Evolutionary conservation across 139 green algal genomes (phyloP), one percentile per base, ranked within the genome.

Genomic region (Bryopsis sp.): DNA sequence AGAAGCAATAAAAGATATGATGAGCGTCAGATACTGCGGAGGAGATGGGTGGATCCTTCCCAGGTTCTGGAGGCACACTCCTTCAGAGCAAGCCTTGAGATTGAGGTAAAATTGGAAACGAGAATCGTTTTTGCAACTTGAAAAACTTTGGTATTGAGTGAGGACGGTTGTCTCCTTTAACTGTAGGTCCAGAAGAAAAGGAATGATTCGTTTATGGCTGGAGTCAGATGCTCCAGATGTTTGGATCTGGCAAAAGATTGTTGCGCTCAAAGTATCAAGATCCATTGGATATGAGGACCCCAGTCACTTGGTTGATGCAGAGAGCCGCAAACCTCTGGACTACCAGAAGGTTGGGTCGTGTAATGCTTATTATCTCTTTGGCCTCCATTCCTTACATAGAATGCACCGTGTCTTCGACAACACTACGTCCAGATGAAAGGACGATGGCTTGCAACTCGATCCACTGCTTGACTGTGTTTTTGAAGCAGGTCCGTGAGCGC

Each of bases 191-290:
- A 65, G 43, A 22, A 39, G 58, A 39, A 31, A 39, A 11, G 19
- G 28, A 24, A 26, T 6, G 8, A 7, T 65, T 15, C 7, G 7
- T 3, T 32, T 26, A 5, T 65, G 58, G 58, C 43, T 65, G 29
- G 26, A 65, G 22, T 36, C 8, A 26, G 43, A 26, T 26, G 15
- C 22, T 39, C 58, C 58, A 65, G 58, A 65, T 65, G 3, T 7
- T 5, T 26, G 39, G 3, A 28, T 65, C 6, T 65, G 58, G 58
- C 58, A 43, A 39, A 65, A 43, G 31, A 65, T 65, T 7, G 58
- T 65, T 3, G 58, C 28, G 6, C 58, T 65, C 7, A 22, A 26
- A 26, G 26, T 7, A 46, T 31, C 39, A 46, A 5, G 43, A 24
- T 33, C 58, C 6, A 39, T 39, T 7, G 19, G 28, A 22, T 46